Percentiles rank a stretch among this genome's conserved stretches.
Conservation (phyloP, 805 yeast genomes). For the Kuraishia floccosa region DNA sequence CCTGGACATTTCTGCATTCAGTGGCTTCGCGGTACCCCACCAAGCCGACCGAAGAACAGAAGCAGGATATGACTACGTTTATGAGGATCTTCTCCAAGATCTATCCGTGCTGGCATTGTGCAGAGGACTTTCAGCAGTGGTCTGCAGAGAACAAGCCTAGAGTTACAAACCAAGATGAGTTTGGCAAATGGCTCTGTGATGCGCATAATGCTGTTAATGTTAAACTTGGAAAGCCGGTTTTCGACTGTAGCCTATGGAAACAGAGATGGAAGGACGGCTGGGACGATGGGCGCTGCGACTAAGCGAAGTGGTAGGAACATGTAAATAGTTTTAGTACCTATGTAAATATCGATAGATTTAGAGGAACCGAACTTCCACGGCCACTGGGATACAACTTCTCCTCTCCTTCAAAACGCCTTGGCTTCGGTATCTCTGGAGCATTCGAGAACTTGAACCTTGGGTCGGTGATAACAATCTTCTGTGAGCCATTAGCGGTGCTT, state of each 20-base stretch:
- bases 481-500: slow-evolving; percentile 4
- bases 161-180: slow-evolving; percentile 58
- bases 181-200: slow-evolving; percentile 86
- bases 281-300: slow-evolving; percentile 52
- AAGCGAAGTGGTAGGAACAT: background rate
- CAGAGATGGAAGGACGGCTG: slow-evolving; percentile 94
- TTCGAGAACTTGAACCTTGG: slow-evolving; percentile 62
- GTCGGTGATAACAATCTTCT: slow-evolving; percentile 50
- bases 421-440: slow-evolving; percentile 66
- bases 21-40: slow-evolving; percentile 86
- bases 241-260: slow-evolving; percentile 86
- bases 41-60: slow-evolving; percentile 47
- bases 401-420: slow-evolving; percentile 65
- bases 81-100: slow-evolving; percentile 60
- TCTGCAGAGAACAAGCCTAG: slow-evolving; percentile 41
- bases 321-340: slow-evolving; percentile 1
- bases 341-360: slow-evolving; percentile 36
- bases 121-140: slow-evolving; percentile 66
- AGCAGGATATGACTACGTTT: slow-evolving; percentile 62
- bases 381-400: slow-evolving; percentile 90
- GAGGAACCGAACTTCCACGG: slow-evolving; percentile 84
- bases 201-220: slow-evolving; percentile 92
- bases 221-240: slow-evolving; percentile 75
- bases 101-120: slow-evolving; percentile 94
- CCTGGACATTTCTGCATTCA: slow-evolving; percentile 90